These are phyloP conservation scores for Kalaharituber pfeilii DNA, from an alignment of 2,329 filamentous ascomycete genomes.

Conservation along the genomic window DNA sequence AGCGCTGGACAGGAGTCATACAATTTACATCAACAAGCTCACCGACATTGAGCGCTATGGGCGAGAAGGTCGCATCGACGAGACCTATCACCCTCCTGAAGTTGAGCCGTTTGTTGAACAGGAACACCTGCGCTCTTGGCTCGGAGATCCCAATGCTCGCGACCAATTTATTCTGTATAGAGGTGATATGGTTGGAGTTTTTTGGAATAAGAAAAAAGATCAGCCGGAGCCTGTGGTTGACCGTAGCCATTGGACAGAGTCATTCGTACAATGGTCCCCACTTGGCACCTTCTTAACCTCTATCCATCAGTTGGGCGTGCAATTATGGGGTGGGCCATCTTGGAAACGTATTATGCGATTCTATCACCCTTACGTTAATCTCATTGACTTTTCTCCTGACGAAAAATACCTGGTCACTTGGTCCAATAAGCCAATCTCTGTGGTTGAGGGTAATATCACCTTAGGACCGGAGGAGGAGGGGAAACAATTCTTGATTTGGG, in stretches of 20 bases:
- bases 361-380: constrained; percentile 84
- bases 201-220: constrained; percentile 97
- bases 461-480: constrained; percentile 84
- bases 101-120: constrained; percentile 77
- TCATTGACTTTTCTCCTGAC: constrained; percentile 83
- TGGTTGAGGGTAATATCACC: constrained; percentile 75
- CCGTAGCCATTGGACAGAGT: constrained; percentile 91
- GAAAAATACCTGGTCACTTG: constrained; percentile 93
- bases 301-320: constrained; percentile 87
- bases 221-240: constrained; percentile 76
- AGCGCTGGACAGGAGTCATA: constrained; percentile 93
- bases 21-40: constrained; percentile 87
- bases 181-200: constrained; percentile 79
- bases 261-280: constrained; percentile 95
- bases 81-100: constrained; percentile 67
- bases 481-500: constrained; percentile 99
- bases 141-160: constrained; percentile 72
- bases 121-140: constrained; percentile 87
- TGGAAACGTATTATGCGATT: constrained; percentile 89
- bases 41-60: constrained; percentile 96
- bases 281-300: constrained; percentile 86
- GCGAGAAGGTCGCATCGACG: constrained; percentile 79
- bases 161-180: constrained; percentile 95
- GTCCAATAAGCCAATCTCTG: constrained; percentile 84
- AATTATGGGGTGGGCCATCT: constrained; percentile 81